Evolutionary conservation across 2,329 filamentous ascomycete species (phyloP), one percentile per base, ranked within the genome.

Genomic region (Fusarium palustre): DNA sequence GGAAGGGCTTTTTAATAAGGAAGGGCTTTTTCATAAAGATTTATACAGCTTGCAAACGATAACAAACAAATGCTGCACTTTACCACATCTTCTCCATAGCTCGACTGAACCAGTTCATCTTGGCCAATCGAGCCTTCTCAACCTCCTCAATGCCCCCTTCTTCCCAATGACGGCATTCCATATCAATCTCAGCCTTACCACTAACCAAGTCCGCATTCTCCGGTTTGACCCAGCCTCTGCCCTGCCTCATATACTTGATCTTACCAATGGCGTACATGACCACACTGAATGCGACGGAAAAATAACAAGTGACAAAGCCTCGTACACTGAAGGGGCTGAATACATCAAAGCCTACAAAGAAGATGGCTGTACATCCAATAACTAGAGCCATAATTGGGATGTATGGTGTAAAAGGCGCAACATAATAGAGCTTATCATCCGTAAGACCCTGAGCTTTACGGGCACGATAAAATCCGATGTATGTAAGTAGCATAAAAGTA

Each of bases 111-210:
- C 79, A 74, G 10, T 70, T 59, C 80, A 81, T 80, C 36, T 74
- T 64, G 2, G 76, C 75, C n/a, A 82, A 69, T 42, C 74, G 72
- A 28, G 70, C 65, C 66, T 74, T 72, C 73, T 81, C 80, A 63
- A 83, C 81, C 72, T 83, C 81, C 62, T 83, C 81, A 38, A 84
- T 78, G 7, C 80, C 80, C 4, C 80, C 80, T 65, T 82, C 79
- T 55, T 82, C 81, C 81, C 80, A 82, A 34, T 79, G 74, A 16
- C 75, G 68, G 65, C 81, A 82, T 74, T 82, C 80, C 66, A 87
- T 86, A 55, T 91, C 90, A 66, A 91, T 87, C 77, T 91, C 90
- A 5, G 86, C 86, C 59, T 91, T 80, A 63, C 90, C 89, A 33
- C 85, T 85, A 31, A 69, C 31, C 24, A 74, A 53, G 20, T 74